Base-by-base conservation (phyloP, 2,329 filamentous ascomycete genomes). In the Ceratocystiopsis sp. region DNA sequence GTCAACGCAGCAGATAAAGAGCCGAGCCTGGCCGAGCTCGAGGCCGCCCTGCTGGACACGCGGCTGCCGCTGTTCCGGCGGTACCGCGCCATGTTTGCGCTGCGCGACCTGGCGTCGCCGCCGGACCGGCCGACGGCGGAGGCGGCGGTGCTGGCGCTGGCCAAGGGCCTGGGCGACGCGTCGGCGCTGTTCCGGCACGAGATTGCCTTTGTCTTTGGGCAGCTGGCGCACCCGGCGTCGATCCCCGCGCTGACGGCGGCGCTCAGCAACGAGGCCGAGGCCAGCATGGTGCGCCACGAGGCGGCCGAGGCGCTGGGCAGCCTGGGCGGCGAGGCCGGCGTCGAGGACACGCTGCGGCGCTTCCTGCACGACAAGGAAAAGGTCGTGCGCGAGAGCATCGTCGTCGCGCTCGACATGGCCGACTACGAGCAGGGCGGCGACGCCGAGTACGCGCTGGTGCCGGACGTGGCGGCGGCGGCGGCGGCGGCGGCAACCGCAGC, bases 51-150 rank as follows among this genome's bases (percentile, higher is more conserved):
- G 43, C 77, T 96, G 61, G 80, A 96, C 60, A 79, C 80, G 7
- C 72, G 66, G 6, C 65, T 79, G 40, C 84, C 86, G 19, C 74
- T 98, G 13, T 98, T 98, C 68, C 68, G 85, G 57, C 79, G 91
- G 58, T 98, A 98, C 65, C 78, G 91, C 55, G 89, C 91, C 59
- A 98, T 98, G 91, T 98, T 98, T 58, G 84, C 85, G 46, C 78
- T 98, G 42, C 81, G 91, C 56, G 91, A 98, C 61, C 78, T 98
- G 42, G 86, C 87, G 18, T 95, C 87, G 4, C 91, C 91, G 15
- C 87, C 89, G 11, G 82, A 93, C 56, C 77, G 93, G 37, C 83
- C 86, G 2, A 94, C 87, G 2, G 87, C 89, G 8, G 74, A 85
- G 15, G 80, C 84, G n/a, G 89, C 91, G 16, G 74, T 98, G 42